Base-by-base conservation (phyloP, 805 yeast species). In the Priceomyces medius region DNA sequence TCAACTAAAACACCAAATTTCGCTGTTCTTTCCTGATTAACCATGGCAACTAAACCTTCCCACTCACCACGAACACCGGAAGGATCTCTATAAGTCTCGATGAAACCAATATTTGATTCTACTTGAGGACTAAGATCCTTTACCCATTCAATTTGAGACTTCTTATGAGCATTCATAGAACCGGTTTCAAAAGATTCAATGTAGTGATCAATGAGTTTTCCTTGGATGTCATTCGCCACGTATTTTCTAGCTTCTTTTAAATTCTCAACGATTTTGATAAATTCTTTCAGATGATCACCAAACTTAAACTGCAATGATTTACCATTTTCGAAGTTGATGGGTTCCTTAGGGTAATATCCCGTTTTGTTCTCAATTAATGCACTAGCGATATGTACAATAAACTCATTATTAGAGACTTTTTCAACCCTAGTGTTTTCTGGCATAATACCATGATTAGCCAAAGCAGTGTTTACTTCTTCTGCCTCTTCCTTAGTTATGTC, bases 81-180 rank as follows among this genome's bases (percentile, higher is more conserved):
- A 12, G 96, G 95, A 59, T 88, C 97, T 63, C 97, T 76, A 66
- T 88, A 88, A 20, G 96, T 88, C 67, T 88, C 97, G 52, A 88
- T 88, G 60, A 88, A 88, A 0, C 97, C 97, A 53, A 88, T 79
- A 59, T 88, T 88, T 34, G 91, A 81, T 64, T 71, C 76, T 12
- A 71, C 76, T 10, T 68, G 68, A 9, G 97, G 97, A 1, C 87
- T 83, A 39, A 85, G 63, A 61, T 88, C 96, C 58, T 85, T 85
- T 44, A 88, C 95, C 96, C 97, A 88, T 44, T 77, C 73, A 41
- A 81, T 78, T 62, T 88, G 96, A 1, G 96, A 84, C 44, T 84
- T 78, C 55, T 85, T 85, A 63, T 88, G 96, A 8, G 90, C 86
- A 48, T 81, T 78, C 80, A 88, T 82, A 3, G 91, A 83, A 16